Evolutionary conservation across 768 basidiomycete species (phyloP).

Genomic region (Tylopilus rubrobrunneus): DNA sequence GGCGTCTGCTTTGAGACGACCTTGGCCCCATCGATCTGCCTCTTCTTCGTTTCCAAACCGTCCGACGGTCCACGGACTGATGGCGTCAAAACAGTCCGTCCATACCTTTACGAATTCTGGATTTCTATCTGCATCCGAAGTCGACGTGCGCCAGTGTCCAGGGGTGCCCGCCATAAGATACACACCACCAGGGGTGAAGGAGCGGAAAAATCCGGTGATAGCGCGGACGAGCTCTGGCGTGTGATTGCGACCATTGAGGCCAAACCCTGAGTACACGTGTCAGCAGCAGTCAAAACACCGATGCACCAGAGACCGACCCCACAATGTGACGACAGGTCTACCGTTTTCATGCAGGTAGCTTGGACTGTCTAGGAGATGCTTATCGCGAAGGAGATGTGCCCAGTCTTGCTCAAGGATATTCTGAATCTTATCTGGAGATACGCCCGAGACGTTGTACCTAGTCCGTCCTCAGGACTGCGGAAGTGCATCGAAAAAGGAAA

Average conservation of each 20-base stretch:
- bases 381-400: slow-evolving; percentile 60
- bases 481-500: background rate
- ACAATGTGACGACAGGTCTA: slow-evolving; percentile 67
- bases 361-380: slow-evolving; percentile 64
- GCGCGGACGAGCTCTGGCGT: slow-evolving; percentile 54
- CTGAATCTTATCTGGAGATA: slow-evolving; percentile 67
- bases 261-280: slow-evolving; percentile 52
- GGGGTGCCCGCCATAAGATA: slow-evolving; percentile 73
- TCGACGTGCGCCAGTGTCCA: slow-evolving; percentile 70
- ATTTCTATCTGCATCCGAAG: slow-evolving; percentile 66
- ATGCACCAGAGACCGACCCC: slow-evolving; percentile 44
- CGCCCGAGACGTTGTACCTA: slow-evolving; percentile 83
- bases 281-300: background rate
- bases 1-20: slow-evolving; percentile 61
- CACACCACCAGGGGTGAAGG: slow-evolving; percentile 64
- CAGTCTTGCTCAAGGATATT: slow-evolving; percentile 68
- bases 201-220: slow-evolving; percentile 55
- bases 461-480: background rate
- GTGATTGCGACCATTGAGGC: slow-evolving; percentile 58
- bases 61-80: slow-evolving; percentile 83
- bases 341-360: slow-evolving; percentile 70
- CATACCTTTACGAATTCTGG: slow-evolving; percentile 64
- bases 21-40: slow-evolving; percentile 60
- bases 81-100: slow-evolving; percentile 74
- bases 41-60: slow-evolving; percentile 57